Evolutionary conservation across 805 yeast genomes (phyloP), one percentile per base, ranked within the genome.

Genomic region (Suhomyces emberorum): DNA sequence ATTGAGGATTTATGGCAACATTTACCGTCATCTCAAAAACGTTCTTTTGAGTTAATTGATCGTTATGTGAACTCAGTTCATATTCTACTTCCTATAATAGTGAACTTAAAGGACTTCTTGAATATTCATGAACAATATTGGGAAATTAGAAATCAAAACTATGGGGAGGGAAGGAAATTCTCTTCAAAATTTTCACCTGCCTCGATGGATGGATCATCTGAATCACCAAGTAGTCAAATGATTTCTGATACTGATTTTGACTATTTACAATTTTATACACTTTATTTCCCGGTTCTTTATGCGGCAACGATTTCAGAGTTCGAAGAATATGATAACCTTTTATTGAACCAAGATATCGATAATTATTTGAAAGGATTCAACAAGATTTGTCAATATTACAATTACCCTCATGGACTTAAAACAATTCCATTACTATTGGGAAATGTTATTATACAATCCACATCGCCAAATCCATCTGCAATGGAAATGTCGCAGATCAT

Each of bases 241-340:
- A n/a, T n/a, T n/a, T n/a, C n/a, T n/a, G n/a, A n/a, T n/a, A 32
- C 39, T 16, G 37, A 51, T 14, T 51, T 74, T 37, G 68, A 65
- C 38, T 50, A 52, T 27, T 47, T 68, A 19, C 69, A 72, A 30
- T 77, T 77, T 48, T 69, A 70, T 42, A 63, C 75, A 6, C 51
- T 70, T 1, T 61, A 76, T 37, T 74, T 75, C 44, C 77, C 83
- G 0, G 69, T 77, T 2, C 51, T 76, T 8, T 77, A 76, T 51
- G 81, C 82, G 2, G 71, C 81, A 2, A 69, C 79, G 1, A 76
- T 76, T 21, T 74, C 81, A 8, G 77, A 76, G 46, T 77, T 73
- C 49, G 81, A 77, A 48, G 82, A 77, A 46, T 69, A 66, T 43
- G 76, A 76, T 42, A 70, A 76, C 41, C 44, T 69, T 12, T 48